These are phyloP conservation scores for Apiospora pterosperma DNA, from an alignment of 2,329 filamentous ascomycete genomes.

Conservation along the genomic window DNA sequence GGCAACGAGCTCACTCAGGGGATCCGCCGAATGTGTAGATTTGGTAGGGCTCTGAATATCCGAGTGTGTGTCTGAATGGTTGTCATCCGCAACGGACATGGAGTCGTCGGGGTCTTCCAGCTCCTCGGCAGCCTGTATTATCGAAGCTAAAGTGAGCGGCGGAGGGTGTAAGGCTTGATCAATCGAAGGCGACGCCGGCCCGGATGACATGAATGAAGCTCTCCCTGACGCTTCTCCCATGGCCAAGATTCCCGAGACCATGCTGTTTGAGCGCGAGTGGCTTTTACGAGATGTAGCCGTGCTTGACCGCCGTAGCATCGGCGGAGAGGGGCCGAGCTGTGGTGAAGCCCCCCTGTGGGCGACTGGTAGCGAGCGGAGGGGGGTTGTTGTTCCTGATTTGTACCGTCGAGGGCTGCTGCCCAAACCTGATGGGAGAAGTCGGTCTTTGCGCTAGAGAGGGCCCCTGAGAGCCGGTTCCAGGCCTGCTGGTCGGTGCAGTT, in stretches of 20 bases:
- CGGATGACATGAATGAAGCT: conserved; percentile 8
- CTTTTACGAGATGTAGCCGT: conserved; percentile 35
- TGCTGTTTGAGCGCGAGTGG: conserved; percentile 39
- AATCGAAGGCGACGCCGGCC: conserved; percentile 27
- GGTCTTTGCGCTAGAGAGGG: conserved; percentile 37
- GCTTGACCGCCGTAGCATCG: conserved; percentile 39
- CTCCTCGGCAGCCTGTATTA: conserved; percentile 55
- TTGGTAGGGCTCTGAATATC: conserved; percentile 57
- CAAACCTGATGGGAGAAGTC: conserved; percentile 47
- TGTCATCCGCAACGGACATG: conserved; percentile 19
- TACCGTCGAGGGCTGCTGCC: conserved; percentile 17
- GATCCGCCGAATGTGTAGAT: conserved; percentile 50
- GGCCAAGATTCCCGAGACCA: conserved; percentile 32
- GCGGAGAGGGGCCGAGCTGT: conserved; percentile 30
- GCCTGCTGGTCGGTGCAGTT: conserved; percentile 34
- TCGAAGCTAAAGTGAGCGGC: conserved; percentile 50
- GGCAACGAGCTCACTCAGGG: conserved; percentile 73
- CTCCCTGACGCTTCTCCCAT: conserved; percentile 16
- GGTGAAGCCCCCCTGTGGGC: conserved; percentile 33
- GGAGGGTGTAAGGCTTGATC: conserved; percentile 32
- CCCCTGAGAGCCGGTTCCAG: conserved; percentile 25
- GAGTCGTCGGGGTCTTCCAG: conserved; percentile 30
- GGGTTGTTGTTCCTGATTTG: conserved; percentile 15
- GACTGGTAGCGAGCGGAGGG: conserved; percentile 20
- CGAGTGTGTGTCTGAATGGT: conserved; percentile 15